These are phyloP conservation scores for Nidula niveotomentosa DNA, from an alignment of 1,284 basidiomycete genomes.

Conservation along the genomic window DNA sequence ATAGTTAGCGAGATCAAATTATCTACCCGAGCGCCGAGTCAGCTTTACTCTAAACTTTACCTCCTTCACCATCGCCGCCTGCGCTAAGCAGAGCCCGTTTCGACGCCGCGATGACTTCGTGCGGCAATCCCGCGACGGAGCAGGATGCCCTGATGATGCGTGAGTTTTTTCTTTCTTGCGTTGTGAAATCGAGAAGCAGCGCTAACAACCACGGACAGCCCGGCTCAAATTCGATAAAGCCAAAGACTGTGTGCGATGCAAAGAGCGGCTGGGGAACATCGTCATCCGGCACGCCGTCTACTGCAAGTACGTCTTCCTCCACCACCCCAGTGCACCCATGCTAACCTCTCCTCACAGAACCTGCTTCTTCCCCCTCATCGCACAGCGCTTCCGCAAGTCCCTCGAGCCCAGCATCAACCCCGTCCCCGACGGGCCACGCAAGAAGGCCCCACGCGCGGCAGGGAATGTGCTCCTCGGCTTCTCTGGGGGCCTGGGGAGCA, in stretches of 20 bases:
- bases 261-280: slow-evolving; percentile 58
- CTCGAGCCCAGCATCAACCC: slow-evolving; percentile 67
- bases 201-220: slow-evolving; percentile 32
- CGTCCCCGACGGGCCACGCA: slow-evolving; percentile 44
- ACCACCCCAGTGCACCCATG: not conserved
- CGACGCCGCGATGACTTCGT: slow-evolving; percentile 34
- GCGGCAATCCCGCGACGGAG: slow-evolving; percentile 60
- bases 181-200: not conserved
- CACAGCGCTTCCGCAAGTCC: slow-evolving; percentile 61
- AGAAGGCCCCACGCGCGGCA: slow-evolving; percentile 56
- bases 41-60: too few relatives aligned
- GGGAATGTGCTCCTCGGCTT: slow-evolving; percentile 68
- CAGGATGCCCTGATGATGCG: slow-evolving; percentile 63
- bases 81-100: too few relatives aligned
- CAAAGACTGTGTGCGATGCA: slow-evolving; percentile 70
- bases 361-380: slow-evolving; percentile 66
- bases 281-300: slow-evolving; percentile 79
- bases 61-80: too few relatives aligned
- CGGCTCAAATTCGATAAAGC: slow-evolving; percentile 65
- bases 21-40: too few relatives aligned
- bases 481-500: slow-evolving; percentile 76
- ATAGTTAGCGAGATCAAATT: too few relatives aligned
- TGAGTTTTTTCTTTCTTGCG: slow-evolving; percentile 30
- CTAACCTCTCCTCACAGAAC: slow-evolving; percentile 37
- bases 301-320: slow-evolving; percentile 62